A percentile compares a stretch with the other conserved stretches of the same genome.
Evolutionary conservation across 1,284 basidiomycete genomes (phyloP).

Genomic region (Xerocomus minutiporus): DNA sequence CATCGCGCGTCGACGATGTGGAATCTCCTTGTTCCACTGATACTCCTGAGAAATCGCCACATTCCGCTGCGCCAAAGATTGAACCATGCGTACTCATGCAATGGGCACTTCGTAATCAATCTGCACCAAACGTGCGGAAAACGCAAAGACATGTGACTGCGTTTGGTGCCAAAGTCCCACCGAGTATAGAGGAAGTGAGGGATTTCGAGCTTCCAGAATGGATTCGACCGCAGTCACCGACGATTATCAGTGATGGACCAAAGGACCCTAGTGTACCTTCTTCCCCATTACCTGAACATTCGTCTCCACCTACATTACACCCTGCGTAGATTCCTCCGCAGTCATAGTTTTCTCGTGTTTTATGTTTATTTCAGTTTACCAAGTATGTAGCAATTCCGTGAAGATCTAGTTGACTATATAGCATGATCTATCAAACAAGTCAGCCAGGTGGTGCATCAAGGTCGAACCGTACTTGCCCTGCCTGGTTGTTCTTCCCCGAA

Average conservation of each 20-base stretch:
- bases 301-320: conserved; percentile 14
- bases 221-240: conserved; percentile 32
- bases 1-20: conserved; percentile 13
- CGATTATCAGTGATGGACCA: conserved; percentile 6
- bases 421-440: not conserved
- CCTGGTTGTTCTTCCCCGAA: conserved; percentile 9
- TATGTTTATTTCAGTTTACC: conserved; percentile 32
- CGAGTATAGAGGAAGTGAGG: conserved; percentile 40
- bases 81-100: conserved; percentile 41
- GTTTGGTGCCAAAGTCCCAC: conserved; percentile 52
- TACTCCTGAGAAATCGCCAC: conserved; percentile 19
- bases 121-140: conserved; percentile 43
- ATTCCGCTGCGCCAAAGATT: conserved; percentile 22
- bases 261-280: conserved; percentile 6
- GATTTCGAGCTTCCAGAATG: conserved; percentile 49
- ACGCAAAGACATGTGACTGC: conserved; percentile 51
- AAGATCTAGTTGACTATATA: conserved; percentile 11
- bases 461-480: conserved; percentile 11
- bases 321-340: conserved; percentile 6
- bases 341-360: conserved; percentile 24
- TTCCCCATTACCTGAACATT: conserved; percentile 4
- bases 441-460: not conserved
- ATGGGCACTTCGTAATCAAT: conserved; percentile 46
- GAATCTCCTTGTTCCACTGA: conserved; percentile 24
- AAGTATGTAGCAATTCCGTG: not conserved